These are phyloP conservation scores for Flaveria ramosissima DNA, from an alignment of 129 eudicot genomes.

Conservation along the genomic window DNA sequence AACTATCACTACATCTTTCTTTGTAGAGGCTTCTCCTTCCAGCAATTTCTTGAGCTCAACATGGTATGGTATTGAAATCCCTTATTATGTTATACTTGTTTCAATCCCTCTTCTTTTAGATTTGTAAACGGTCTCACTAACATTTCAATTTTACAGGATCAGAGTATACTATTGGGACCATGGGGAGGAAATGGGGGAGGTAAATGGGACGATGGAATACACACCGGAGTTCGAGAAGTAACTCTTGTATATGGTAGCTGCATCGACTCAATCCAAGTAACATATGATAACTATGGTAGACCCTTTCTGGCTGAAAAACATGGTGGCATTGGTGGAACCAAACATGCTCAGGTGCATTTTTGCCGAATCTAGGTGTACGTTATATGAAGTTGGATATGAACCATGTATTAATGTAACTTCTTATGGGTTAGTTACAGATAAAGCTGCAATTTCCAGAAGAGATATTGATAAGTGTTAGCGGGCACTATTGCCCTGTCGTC, in stretches of 20 bases:
- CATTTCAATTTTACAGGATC: slow-evolving; percentile 20
- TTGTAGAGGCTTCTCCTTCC: not conserved
- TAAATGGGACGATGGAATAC: slow-evolving; percentile 59
- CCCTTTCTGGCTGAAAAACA: slow-evolving; percentile 49
- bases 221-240: slow-evolving; percentile 63
- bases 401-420: not conserved
- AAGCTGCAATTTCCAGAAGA: slow-evolving; percentile 77
- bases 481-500: slow-evolving; percentile 63
- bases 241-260: slow-evolving; percentile 47
- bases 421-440: slow-evolving; percentile 39
- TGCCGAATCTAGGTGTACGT: not conserved
- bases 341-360: slow-evolving; percentile 44
- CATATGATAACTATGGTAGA: slow-evolving; percentile 58
- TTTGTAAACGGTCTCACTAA: not conserved
- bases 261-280: slow-evolving; percentile 58
- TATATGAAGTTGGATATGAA: not conserved
- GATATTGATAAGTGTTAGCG: slow-evolving; percentile 50
- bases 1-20: not conserved
- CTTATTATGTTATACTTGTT: not conserved
- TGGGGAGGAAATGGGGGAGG: slow-evolving; percentile 79
- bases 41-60: not conserved
- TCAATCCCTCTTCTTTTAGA: not conserved
- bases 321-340: slow-evolving; percentile 64
- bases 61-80: slow-evolving; percentile 43
- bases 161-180: slow-evolving; percentile 44